A percentile compares a stretch with the other conserved stretches of the same genome.
Evolutionary conservation across 345 rosid genomes (phyloP).

Genomic region (Eucalyptus cloeziana): DNA sequence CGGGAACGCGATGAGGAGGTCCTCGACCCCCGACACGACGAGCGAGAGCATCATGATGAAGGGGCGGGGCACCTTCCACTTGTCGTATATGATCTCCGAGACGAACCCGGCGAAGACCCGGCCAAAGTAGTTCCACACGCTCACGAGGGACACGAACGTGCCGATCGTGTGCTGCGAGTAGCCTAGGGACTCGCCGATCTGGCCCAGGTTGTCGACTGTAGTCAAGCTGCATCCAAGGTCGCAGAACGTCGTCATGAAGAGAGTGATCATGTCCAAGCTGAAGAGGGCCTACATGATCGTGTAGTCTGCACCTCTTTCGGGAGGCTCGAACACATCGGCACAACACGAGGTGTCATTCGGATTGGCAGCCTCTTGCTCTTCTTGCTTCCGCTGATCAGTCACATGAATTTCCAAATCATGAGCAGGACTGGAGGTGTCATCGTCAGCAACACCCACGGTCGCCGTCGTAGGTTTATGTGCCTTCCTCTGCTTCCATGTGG

Average conservation of each 20-base stretch:
- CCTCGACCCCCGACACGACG: not conserved
- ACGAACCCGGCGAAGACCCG: constrained; percentile 3
- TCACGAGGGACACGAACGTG: constrained; percentile 5
- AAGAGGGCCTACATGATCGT: constrained; percentile 6
- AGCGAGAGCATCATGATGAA: not conserved
- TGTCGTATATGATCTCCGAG: not conserved
- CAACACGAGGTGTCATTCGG: not conserved
- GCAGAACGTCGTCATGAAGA: not conserved
- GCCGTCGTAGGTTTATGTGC: not conserved
- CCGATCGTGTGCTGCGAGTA: not conserved
- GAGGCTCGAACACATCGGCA: not conserved
- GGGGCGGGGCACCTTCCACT: not conserved
- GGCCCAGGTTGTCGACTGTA: constrained; percentile 4
- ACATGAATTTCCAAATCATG: not conserved
- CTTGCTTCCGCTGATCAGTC: no score
- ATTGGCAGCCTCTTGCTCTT: not conserved
- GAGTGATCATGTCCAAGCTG: constrained; percentile 3
- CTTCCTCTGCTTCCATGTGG: not conserved
- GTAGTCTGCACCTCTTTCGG: not conserved
- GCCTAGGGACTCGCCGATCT: constrained; percentile 3
- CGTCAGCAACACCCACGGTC: not conserved
- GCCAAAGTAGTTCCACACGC: constrained; percentile 11
- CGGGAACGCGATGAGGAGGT: not conserved
- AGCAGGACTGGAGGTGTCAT: not conserved
- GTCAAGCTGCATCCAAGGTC: not conserved